Base-by-base conservation (phyloP, 2,329 filamentous ascomycete species). In the Phialophora tarda region DNA sequence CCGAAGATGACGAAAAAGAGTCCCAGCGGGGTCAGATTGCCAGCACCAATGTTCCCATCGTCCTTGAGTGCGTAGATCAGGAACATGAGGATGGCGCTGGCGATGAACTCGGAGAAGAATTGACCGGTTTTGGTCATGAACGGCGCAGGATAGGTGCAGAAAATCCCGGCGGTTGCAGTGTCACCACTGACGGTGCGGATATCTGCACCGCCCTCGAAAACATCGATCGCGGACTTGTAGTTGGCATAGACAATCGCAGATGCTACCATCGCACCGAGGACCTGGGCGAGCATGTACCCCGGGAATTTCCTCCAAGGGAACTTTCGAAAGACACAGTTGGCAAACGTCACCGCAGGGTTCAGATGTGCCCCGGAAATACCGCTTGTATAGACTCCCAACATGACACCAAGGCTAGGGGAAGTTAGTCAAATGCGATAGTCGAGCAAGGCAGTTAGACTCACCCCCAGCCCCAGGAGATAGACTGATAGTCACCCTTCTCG, bases 1-100 rank as follows among this genome's bases (percentile, higher is more conserved):
- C 88, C 89, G 74, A 91, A 91, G 68, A 92, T 87, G 56, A 91
- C 80, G 77, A 91, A 91, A 78, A 91, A 90, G 5, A 91, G 77
- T 7, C 81, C 85, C 1, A 92, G 78, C 0, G 89, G 88, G 64
- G 85, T 82, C 26, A 87, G 71, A 1, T 82, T 80, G 0, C 86
- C 86, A 1, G 87, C 86, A 3, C 86, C 87, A 4, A 78, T 67
- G 58, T 80, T 80, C 2, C 71, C 69, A 24, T 79, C 74, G 53
- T 81, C 78, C 63, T 89, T 87, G 58, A 92, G 77, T 0, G 88
- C 88, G 73, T 90, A 91, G 56, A 92, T 90, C 67, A 88, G 81
- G 73, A 91, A 90, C 84, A 91, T 89, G 26, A 92, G 78, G 34
- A 92, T 82, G 0, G 87, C 79, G 65, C 84, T 88, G 17, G 88